Base-by-base conservation (phyloP, 192 early-diverging fungal genomes). In the Spinellus fusiger region DNA sequence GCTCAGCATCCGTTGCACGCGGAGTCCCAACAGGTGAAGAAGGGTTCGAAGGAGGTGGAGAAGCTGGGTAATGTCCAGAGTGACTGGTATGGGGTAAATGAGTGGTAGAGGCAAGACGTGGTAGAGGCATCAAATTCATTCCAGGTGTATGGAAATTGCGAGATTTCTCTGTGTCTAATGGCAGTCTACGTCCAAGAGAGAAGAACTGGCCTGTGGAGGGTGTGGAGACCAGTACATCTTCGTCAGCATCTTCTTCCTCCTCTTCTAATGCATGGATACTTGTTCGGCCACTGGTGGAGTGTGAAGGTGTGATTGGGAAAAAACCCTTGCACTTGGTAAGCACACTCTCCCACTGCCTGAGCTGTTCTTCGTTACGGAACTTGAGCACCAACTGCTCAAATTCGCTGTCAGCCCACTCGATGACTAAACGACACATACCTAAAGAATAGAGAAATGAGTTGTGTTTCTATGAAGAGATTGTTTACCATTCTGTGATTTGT, bases 361-460 rank as follows among this genome's bases (percentile, higher is more conserved):
- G 83, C 68, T 94, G 90, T 64, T 98, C 95, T 59, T 85, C 85
- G 59, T 92, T 90, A 16, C 90, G 74, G 69, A 91, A 93, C 49
- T 90, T 87, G 25, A 98, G 40, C n/a, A n/a, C n/a, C n/a, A n/a
- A n/a, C n/a, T n/a, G n/a, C n/a, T n/a, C n/a, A n/a, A n/a, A 57
- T 68, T 77, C 51, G 56, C 75, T 51, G n/a, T n/a, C n/a, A n/a
- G n/a, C n/a, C n/a, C n/a, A n/a, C n/a, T n/a, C n/a, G n/a, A n/a
- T n/a, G n/a, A n/a, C n/a, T n/a, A n/a, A n/a, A n/a, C n/a, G n/a
- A n/a, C n/a, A n/a, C n/a, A n/a, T n/a, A n/a, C n/a, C n/a, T n/a
- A n/a, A n/a, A n/a, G n/a, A n/a, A n/a, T n/a, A n/a, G n/a, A n/a
- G n/a, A n/a, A n/a, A n/a, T n/a, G n/a, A n/a, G n/a, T n/a, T n/a